Evolutionary conservation across 768 basidiomycete genomes (phyloP).

Genomic region (Bullera alba): DNA sequence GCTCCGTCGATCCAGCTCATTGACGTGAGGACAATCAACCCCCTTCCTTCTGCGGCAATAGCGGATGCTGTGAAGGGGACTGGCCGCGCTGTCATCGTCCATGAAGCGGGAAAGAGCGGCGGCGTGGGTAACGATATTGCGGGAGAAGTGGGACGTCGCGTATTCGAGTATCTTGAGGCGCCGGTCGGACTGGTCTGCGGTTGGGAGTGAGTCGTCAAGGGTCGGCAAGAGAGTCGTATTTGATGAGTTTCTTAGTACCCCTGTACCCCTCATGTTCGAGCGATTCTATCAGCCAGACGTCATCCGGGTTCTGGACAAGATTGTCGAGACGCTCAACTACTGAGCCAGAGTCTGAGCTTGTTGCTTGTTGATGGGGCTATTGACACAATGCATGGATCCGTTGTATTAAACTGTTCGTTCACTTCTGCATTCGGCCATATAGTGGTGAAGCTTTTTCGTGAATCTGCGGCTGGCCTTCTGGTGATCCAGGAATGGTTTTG

Average conservation of each 20-base stretch:
- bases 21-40: conserved; percentile 79
- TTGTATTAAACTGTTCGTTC: conserved; percentile 1
- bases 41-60: conserved; percentile 78
- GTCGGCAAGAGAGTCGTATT: conserved; percentile 2
- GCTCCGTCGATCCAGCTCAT: conserved; percentile 64
- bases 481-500: conserved; percentile 85
- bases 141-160: conserved; percentile 80
- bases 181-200: conserved; percentile 79
- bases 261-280: conserved; percentile 75
- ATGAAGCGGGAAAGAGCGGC: conserved; percentile 80
- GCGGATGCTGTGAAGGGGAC: conserved; percentile 77
- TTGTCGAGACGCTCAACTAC: conserved; percentile 71
- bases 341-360: conserved; percentile 13
- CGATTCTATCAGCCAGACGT: conserved; percentile 88
- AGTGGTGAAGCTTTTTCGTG: conserved; percentile 83
- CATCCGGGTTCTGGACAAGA: conserved; percentile 70
- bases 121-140: conserved; percentile 87
- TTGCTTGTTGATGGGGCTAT: neutral
- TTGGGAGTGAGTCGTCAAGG: conserved; percentile 74
- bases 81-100: conserved; percentile 77
- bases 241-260: conserved; percentile 53
- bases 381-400: conserved; percentile 11
- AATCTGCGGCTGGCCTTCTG: conserved; percentile 70
- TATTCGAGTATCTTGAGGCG: conserved; percentile 79
- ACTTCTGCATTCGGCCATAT: conserved; percentile 79